Evolutionary conservation across 805 yeast species (phyloP).

Genomic region (Candida hispaniensis): DNA sequence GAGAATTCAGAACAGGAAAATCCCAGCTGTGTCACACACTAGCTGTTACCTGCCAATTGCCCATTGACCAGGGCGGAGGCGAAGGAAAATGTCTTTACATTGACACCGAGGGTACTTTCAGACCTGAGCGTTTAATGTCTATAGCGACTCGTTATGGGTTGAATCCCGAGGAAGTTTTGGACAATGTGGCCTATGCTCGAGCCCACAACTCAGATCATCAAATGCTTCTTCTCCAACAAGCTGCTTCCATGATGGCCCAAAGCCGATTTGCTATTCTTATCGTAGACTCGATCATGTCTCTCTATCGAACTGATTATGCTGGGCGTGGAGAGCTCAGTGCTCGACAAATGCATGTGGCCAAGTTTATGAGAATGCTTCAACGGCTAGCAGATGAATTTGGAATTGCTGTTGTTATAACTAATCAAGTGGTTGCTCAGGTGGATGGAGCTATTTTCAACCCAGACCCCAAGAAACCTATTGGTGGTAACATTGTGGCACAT

Average conservation of each 20-base stretch:
- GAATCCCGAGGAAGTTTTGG: conserved; percentile 87
- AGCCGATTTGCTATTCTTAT: conserved; percentile 80
- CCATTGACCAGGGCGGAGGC: conserved; percentile 95
- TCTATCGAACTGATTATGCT: conserved; percentile 85
- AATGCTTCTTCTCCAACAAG: conserved; percentile 70
- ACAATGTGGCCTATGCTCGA: conserved; percentile 94
- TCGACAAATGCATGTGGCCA: conserved; percentile 88
- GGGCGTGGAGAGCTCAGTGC: conserved; percentile 96
- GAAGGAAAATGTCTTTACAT: conserved; percentile 95
- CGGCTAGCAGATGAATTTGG: conserved; percentile 96
- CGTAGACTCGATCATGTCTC: conserved; percentile 96
- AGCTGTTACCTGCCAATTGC: conserved; percentile 93
- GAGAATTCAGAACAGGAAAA: conserved; percentile 96
- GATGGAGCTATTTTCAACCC: conserved; percentile 84
- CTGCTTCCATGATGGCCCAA: conserved; percentile 94
- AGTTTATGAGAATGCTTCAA: conserved; percentile 82
- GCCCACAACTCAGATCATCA: conserved; percentile 98
- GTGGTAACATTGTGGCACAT: conserved; percentile 96
- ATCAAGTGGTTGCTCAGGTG: conserved; percentile 96
- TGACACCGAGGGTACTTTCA: conserved; percentile 94
- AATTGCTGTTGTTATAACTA: conserved; percentile 88
- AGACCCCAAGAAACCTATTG: conserved; percentile 97
- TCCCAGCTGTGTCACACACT: conserved; percentile 94
- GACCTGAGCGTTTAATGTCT: conserved; percentile 81
- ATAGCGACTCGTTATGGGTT: conserved; percentile 88